phyloP scores from a whole-genome alignment of 345 rosid species.

The Brassica napus region Da-Ae NC_063448.1:15762001-15762500 shows the following conservation, averaged over 20 bases:
- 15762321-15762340: neutral
- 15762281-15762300: neutral
- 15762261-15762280: too few relatives aligned
- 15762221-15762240: neutral
- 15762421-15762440: neutral
- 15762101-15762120: neutral
- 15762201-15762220: neutral
- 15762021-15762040: neutral
- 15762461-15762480: neutral
- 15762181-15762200: neutral
- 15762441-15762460: neutral
- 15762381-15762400: neutral
- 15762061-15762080: neutral
- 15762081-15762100: neutral
- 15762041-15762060: neutral
- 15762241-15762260: neutral
- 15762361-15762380: neutral
- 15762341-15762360: neutral
- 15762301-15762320: too few relatives aligned
- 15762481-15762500: neutral
- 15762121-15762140: neutral
- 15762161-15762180: neutral
- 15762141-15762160: neutral
- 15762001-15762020: neutral
- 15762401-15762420: neutral